phyloP scores from a whole-genome alignment of 306 rosid species.

The Rubus parviflorus region DNA sequence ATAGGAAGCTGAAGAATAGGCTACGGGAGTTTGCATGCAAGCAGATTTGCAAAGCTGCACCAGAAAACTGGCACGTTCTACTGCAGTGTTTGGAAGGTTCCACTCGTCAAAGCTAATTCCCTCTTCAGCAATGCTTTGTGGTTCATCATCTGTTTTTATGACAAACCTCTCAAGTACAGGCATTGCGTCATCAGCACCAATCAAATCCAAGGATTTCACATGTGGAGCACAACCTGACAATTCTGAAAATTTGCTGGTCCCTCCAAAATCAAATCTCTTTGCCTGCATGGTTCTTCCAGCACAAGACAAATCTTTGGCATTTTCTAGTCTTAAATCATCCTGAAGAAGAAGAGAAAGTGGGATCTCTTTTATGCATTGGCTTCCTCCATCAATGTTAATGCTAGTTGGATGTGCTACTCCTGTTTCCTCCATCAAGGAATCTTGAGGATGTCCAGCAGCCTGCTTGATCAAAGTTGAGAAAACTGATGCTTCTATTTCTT shows the following conservation, averaged over 20 bases:
- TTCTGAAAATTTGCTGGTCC: slow-evolving; percentile 30
- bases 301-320: slow-evolving; percentile 29
- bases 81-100: slow-evolving; percentile 38
- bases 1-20: slow-evolving; percentile 48
- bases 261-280: slow-evolving; percentile 34
- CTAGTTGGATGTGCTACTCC: slow-evolving; percentile 24
- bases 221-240: slow-evolving; percentile 41
- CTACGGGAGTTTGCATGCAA: slow-evolving; percentile 53
- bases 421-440: slow-evolving; percentile 28
- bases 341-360: too few relatives aligned
- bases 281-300: slow-evolving; percentile 40
- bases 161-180: slow-evolving; percentile 78
- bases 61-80: slow-evolving; percentile 49
- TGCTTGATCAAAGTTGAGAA: slow-evolving; percentile 30
- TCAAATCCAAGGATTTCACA: slow-evolving; percentile 38
- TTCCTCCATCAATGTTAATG: too few relatives aligned
- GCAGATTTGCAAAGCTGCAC: slow-evolving; percentile 60
- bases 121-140: slow-evolving; percentile 43
- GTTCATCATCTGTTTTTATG: slow-evolving; percentile 52
- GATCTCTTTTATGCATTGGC: too few relatives aligned
- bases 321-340: slow-evolving; percentile 30
- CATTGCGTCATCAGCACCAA: slow-evolving; percentile 41
- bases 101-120: slow-evolving; percentile 46
- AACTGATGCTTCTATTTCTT: slow-evolving; percentile 26
- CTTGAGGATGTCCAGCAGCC: slow-evolving; percentile 21